Evolutionary conservation across 2,329 filamentous ascomycete species (phyloP).

Genomic region (Escovopsis sp.): DNA sequence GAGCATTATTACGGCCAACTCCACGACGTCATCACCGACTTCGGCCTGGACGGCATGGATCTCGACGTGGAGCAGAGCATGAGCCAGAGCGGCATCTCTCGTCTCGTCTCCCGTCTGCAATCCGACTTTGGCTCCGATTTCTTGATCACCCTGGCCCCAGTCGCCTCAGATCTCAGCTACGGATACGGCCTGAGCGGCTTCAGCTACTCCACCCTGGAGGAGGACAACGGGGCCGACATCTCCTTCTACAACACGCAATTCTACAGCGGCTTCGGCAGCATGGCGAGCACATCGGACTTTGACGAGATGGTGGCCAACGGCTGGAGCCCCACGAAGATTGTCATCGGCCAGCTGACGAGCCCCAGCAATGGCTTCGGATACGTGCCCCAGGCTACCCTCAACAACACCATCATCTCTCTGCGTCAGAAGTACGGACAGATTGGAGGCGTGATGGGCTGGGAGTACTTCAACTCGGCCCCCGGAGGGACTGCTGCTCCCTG

Average conservation of each 20-base stretch:
- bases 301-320: slow-evolving; percentile 38
- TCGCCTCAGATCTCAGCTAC: slow-evolving; percentile 53
- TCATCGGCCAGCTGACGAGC: slow-evolving; percentile 66
- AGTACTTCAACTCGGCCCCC: slow-evolving; percentile 57
- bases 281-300: slow-evolving; percentile 26
- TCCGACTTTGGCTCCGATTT: slow-evolving; percentile 53
- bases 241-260: slow-evolving; percentile 81
- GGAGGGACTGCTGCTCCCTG: slow-evolving; percentile 45
- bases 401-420: slow-evolving; percentile 25
- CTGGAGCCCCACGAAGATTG: slow-evolving; percentile 55
- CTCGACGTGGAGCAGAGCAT: slow-evolving; percentile 65
- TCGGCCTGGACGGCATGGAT: slow-evolving; percentile 52
- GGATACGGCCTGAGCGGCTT: slow-evolving; percentile 61
- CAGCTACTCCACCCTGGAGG: slow-evolving; percentile 57
- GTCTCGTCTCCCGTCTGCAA: slow-evolving; percentile 50
- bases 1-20: slow-evolving; percentile 61
- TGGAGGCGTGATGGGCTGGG: slow-evolving; percentile 83
- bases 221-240: slow-evolving; percentile 44
- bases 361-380: slow-evolving; percentile 47
- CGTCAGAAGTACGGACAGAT: slow-evolving; percentile 45
- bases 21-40: slow-evolving; percentile 44
- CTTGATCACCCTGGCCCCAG: slow-evolving; percentile 65
- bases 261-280: slow-evolving; percentile 69
- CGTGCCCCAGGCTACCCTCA: slow-evolving; percentile 29
- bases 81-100: slow-evolving; percentile 47